Evolutionary conservation across 108 stramenopile genomes (phyloP).

Genomic region (Cyclostephanos tholiformis): DNA sequence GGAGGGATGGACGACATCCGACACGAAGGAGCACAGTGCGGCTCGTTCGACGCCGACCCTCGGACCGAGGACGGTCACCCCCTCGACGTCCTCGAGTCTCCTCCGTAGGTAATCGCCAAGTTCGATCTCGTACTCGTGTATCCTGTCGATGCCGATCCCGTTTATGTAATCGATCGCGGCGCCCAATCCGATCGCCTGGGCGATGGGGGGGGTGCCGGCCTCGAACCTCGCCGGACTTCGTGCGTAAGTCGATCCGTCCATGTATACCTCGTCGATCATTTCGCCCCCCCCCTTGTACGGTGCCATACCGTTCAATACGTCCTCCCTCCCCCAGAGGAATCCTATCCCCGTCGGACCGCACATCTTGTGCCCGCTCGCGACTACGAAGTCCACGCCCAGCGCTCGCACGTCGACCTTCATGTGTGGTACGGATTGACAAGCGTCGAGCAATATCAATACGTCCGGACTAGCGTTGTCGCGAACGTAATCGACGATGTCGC

Average conservation of each 20-base stretch:
- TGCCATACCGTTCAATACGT: conserved; percentile 81
- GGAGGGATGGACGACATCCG: conserved; percentile 85
- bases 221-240: conserved; percentile 91
- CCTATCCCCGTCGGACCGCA: conserved; percentile 98
- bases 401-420: conserved; percentile 87
- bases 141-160: conserved; percentile 82
- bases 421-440: conserved; percentile 95
- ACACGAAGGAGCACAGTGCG: conserved; percentile 87
- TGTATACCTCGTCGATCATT: conserved; percentile 93
- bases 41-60: conserved; percentile 62
- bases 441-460: conserved; percentile 87
- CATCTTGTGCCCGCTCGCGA: conserved; percentile 97
- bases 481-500: conserved; percentile 73
- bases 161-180: conserved; percentile 89
- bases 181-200: conserved; percentile 93
- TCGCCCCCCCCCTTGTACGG: conserved; percentile 95
- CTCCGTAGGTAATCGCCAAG: conserved; percentile 79
- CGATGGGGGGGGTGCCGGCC: conserved; percentile 96
- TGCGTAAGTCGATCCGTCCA: conserved; percentile 88
- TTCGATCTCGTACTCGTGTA: conserved; percentile 87
- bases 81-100: conserved; percentile 68
- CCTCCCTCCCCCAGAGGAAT: conserved; percentile 87
- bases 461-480: conserved; percentile 62
- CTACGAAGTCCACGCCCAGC: conserved; percentile 93
- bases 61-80: conserved; percentile 85